Evolutionary conservation across 306 rosid genomes (phyloP).

Genomic region (Cyamopsis tetragonoloba): DNA sequence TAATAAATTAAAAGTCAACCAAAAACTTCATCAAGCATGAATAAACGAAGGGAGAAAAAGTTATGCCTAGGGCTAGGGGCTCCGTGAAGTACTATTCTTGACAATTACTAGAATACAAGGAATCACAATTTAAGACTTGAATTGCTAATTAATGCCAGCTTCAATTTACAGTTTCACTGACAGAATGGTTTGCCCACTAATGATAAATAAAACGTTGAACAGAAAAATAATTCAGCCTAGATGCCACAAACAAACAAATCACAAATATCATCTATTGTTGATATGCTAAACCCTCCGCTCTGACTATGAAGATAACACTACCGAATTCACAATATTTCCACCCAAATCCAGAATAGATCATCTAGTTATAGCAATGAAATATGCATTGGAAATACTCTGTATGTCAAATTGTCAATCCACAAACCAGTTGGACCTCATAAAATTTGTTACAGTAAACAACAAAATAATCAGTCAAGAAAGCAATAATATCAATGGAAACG

Average conservation of each 20-base stretch:
- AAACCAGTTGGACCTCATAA: not conserved
- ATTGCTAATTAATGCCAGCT: not conserved
- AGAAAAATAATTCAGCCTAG: not conserved
- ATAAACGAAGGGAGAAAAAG: not conserved
- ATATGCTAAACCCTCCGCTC: not conserved
- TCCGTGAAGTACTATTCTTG: not conserved
- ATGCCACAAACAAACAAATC: not conserved
- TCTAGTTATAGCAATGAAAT: not conserved
- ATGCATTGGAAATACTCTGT: not conserved
- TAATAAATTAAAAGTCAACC: not conserved
- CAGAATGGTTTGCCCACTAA: not conserved
- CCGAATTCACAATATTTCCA: not conserved
- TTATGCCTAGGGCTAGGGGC: not conserved
- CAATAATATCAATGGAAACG: not conserved
- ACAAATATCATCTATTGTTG: not conserved
- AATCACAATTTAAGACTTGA: not conserved
- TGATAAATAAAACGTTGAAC: not conserved
- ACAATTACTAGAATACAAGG: not conserved
- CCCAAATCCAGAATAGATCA: not conserved
- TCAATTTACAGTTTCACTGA: conserved; percentile 12
- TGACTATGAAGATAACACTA: not conserved
- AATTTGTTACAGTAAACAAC: not conserved
- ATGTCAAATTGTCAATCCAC: not conserved
- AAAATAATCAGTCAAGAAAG: not conserved
- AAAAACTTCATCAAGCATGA: conserved; percentile 2